Conservation (phyloP, 2,329 filamentous ascomycete species). For the Epichloe brachyelytri region DNA sequence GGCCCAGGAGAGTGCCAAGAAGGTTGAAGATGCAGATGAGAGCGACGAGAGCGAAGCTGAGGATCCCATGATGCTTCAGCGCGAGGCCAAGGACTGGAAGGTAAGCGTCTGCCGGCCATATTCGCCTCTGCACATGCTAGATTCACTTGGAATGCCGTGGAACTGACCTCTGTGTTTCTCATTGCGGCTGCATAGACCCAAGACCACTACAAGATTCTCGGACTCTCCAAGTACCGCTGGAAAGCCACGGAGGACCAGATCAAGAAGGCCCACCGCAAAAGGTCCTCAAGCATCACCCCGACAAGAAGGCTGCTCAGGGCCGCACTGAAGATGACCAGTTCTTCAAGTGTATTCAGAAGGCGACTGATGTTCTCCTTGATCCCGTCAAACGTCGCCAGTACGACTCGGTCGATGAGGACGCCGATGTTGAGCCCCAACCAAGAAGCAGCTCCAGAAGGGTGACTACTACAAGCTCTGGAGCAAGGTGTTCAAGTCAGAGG, state of each 20-base stretch:
- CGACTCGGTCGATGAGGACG: conserved; percentile 90
- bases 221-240: conserved; percentile 82
- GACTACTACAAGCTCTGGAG: conserved; percentile 95
- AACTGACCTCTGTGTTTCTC: neutral
- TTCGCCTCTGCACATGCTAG: too few species aligned
- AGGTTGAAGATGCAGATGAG: conserved; percentile 80
- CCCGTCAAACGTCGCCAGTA: conserved; percentile 87
- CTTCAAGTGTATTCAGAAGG: conserved; percentile 99
- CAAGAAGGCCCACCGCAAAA: conserved; percentile 99
- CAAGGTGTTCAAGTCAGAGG: conserved; percentile 81
- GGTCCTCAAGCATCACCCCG: conserved; percentile 96
- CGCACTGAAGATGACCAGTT: conserved; percentile 88
- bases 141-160: neutral
- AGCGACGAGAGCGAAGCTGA: conserved; percentile 89
- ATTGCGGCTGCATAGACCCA: conserved; percentile 45
- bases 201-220: conserved; percentile 96
- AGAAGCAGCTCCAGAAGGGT: conserved; percentile 76
- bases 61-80: conserved; percentile 80
- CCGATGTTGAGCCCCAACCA: conserved; percentile 86
- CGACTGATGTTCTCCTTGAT: conserved; percentile 84
- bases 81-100: conserved; percentile 99
- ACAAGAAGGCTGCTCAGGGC: conserved; percentile 93
- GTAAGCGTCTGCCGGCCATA: conserved; percentile 32
- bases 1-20: conserved; percentile 89
- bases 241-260: conserved; percentile 95